phyloP scores from a whole-genome alignment of 768 basidiomycete species.

The Russula dissimulans region DNA sequence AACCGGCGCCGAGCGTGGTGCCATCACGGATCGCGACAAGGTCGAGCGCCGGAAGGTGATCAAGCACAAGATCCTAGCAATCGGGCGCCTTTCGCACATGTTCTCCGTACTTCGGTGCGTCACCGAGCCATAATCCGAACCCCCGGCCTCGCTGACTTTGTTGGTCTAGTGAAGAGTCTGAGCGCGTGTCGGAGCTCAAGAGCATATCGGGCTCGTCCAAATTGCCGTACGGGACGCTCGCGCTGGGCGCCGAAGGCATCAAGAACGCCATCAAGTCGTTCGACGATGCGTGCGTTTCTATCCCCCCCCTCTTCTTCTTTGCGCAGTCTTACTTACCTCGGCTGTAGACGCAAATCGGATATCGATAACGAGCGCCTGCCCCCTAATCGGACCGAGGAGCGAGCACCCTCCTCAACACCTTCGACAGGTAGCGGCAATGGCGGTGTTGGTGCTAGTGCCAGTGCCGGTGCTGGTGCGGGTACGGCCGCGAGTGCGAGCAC shows the following conservation, averaged over 20 bases:
- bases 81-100: constrained; percentile 91
- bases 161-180: constrained; percentile 79
- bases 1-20: background rate
- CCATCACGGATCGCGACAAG: constrained; percentile 35
- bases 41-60: constrained; percentile 81
- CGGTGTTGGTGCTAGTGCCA: too few relatives aligned
- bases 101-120: constrained; percentile 89
- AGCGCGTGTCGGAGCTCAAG: constrained; percentile 95
- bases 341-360: constrained; percentile 80
- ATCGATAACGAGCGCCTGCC: constrained; percentile 98
- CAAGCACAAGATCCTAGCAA: constrained; percentile 97
- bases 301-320: background rate
- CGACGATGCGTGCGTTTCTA: constrained; percentile 79
- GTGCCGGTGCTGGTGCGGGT: background rate
- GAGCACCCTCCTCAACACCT: background rate
- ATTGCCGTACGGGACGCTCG: constrained; percentile 78
- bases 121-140: background rate
- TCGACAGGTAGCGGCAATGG: background rate
- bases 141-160: background rate
- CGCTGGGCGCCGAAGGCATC: constrained; percentile 86
- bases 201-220: constrained; percentile 69
- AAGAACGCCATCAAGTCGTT: constrained; percentile 90
- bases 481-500: background rate
- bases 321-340: background rate
- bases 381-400: constrained; percentile 42